phyloP scores from a whole-genome alignment of 805 yeast genomes.

The Sugiyamaella valdiviana region DNA sequence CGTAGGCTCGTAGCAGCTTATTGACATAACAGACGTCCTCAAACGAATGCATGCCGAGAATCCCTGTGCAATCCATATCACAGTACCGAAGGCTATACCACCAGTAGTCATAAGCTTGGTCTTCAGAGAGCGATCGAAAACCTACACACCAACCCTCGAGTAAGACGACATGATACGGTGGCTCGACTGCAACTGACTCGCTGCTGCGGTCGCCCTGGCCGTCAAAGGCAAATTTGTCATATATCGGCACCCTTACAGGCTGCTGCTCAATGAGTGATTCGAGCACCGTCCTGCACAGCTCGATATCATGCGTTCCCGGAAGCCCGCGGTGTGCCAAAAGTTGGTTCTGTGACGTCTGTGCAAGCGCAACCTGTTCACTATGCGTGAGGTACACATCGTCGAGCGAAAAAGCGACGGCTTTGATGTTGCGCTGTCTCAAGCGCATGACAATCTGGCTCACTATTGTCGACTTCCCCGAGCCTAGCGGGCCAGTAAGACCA shows the following conservation, averaged over 20 bases:
- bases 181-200: conserved; percentile 13
- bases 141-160: conserved; percentile 97
- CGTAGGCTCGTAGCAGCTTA: conserved; percentile 11
- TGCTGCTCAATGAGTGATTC: conserved; percentile 27
- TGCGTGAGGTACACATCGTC: conserved; percentile 82
- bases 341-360: conserved; percentile 40
- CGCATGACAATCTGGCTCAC: conserved; percentile 23
- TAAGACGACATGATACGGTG: conserved; percentile 56
- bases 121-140: conserved; percentile 42
- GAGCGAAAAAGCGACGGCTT: conserved; percentile 48
- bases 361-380: conserved; percentile 47
- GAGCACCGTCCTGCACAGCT: conserved; percentile 36
- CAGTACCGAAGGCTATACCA: not conserved
- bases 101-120: conserved; percentile 23
- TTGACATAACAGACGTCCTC: not conserved
- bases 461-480: conserved; percentile 34
- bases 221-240: conserved; percentile 63
- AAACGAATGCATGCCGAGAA: too few species aligned
- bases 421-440: conserved; percentile 30
- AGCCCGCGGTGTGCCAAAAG: too few species aligned
- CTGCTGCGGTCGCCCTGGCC: conserved; percentile 76
- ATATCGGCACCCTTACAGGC: conserved; percentile 50
- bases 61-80: too few species aligned
- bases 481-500: conserved; percentile 34
- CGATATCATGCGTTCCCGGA: conserved; percentile 94